Evolutionary conservation across 768 basidiomycete species (phyloP).

Genomic region (Trametes villosa): DNA sequence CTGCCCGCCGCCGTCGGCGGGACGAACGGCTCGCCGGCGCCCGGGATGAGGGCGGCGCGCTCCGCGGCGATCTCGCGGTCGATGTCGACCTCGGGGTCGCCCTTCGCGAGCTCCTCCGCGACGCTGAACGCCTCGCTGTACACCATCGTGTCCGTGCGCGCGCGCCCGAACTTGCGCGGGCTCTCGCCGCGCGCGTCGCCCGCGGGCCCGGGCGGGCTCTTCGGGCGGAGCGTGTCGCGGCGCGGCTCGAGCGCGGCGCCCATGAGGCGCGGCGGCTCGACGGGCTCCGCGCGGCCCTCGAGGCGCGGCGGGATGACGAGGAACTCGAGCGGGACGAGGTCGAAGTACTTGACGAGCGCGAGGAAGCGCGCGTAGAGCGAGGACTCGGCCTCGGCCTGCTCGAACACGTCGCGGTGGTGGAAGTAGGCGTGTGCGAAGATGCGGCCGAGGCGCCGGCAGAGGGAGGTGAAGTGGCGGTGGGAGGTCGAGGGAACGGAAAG

Average conservation of each 20-base stretch:
- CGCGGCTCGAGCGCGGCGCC: slow-evolving; percentile 45
- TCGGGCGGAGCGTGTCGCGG: slow-evolving; percentile 6
- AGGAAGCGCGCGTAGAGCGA: slow-evolving; percentile 90
- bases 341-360: slow-evolving; percentile 77
- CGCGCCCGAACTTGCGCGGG: slow-evolving; percentile 39
- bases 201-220: slow-evolving; percentile 24
- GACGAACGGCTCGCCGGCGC: neutral
- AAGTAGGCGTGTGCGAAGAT: slow-evolving; percentile 98
- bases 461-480: slow-evolving; percentile 85
- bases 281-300: slow-evolving; percentile 26
- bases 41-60: slow-evolving; percentile 4
- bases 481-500: slow-evolving; percentile 82
- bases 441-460: slow-evolving; percentile 88
- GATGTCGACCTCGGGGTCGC: slow-evolving; percentile 26
- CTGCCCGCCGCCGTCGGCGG: too few relatives aligned
- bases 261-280: slow-evolving; percentile 45
- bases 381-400: slow-evolving; percentile 89
- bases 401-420: slow-evolving; percentile 90
- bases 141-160: slow-evolving; percentile 77
- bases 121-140: slow-evolving; percentile 50
- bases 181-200: slow-evolving; percentile 45
- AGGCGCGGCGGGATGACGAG: slow-evolving; percentile 71
- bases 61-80: slow-evolving; percentile 25
- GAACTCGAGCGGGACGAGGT: slow-evolving; percentile 82
- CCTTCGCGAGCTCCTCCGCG: slow-evolving; percentile 44